A percentile compares a stretch with the other conserved stretches of the same genome.
phyloP scores from a whole-genome alignment of 2,329 filamentous ascomycete genomes.

The Colletotrichum cuscutae region DNA sequence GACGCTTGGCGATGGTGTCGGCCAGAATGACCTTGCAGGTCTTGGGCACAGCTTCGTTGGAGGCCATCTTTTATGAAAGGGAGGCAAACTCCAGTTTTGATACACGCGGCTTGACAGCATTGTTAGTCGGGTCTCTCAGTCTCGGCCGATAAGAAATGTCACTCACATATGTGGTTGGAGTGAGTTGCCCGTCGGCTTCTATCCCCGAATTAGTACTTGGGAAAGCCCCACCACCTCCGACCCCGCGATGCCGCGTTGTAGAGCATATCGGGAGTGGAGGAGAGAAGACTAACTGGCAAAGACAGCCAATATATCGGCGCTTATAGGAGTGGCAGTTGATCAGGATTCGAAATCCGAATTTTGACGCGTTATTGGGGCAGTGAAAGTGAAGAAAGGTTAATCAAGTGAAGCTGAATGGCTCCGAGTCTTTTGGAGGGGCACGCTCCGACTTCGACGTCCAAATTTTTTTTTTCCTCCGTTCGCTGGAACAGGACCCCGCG shows the following conservation, averaged over 20 bases:
- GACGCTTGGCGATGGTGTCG: slow-evolving; percentile 83
- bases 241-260: slow-evolving; percentile 24
- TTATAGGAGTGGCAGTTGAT: background rate
- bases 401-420: slow-evolving; percentile 19
- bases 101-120: background rate
- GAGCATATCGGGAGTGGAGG: background rate
- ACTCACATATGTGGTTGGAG: slow-evolving; percentile 7
- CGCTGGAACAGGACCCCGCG: slow-evolving; percentile 28
- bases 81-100: background rate
- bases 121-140: background rate
- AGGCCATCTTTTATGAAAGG: slow-evolving; percentile 46
- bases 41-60: slow-evolving; percentile 60
- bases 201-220: slow-evolving; percentile 27
- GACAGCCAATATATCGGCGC: background rate
- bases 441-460: slow-evolving; percentile 33
- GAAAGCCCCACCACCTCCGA: slow-evolving; percentile 32
- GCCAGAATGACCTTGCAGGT: slow-evolving; percentile 95
- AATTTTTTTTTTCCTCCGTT: slow-evolving; percentile 27
- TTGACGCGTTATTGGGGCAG: background rate
- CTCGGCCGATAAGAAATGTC: background rate
- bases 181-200: slow-evolving; percentile 30
- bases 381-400: slow-evolving; percentile 11
- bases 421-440: slow-evolving; percentile 32
- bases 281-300: slow-evolving; percentile 12
- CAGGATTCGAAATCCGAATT: background rate